phyloP scores from a whole-genome alignment of 2,329 filamentous ascomycete species.

The Capronia epimyces region DNA sequence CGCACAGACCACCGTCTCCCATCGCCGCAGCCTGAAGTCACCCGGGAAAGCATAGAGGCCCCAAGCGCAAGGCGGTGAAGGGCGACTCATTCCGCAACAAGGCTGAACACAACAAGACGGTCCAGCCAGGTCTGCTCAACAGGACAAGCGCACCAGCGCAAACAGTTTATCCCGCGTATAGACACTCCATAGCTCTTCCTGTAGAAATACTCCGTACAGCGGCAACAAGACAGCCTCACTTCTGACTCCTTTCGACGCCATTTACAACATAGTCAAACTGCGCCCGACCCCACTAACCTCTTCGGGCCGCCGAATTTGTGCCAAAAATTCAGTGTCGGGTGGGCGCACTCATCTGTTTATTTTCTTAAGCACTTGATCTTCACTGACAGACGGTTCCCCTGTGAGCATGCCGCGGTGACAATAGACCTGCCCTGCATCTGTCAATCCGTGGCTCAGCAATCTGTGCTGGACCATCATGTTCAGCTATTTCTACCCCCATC shows the following conservation, averaged over 20 bases:
- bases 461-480: constrained; percentile 25
- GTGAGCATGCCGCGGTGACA: constrained; percentile 12
- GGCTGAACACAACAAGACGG: too few relatives aligned
- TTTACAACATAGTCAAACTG: too few relatives aligned
- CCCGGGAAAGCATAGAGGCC: not conserved
- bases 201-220: too few relatives aligned
- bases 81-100: not conserved
- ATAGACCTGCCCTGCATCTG: not conserved
- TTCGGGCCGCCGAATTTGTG: not conserved
- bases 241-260: too few relatives aligned
- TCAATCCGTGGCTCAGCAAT: constrained; percentile 8
- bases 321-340: constrained; percentile 11
- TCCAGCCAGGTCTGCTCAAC: not conserved
- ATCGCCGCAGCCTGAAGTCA: not conserved
- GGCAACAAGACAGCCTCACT: too few relatives aligned
- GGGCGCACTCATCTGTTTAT: not conserved
- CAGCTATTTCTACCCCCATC: constrained; percentile 25
- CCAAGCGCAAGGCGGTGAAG: not conserved
- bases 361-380: not conserved
- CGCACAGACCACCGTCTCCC: constrained; percentile 12
- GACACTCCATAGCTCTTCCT: too few relatives aligned
- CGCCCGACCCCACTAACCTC: constrained; percentile 8
- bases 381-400: constrained; percentile 4
- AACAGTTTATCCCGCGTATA: too few relatives aligned
- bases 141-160: too few relatives aligned